Evolutionary conservation across 352 stramenopile species (phyloP), one percentile per base, ranked within the genome.

Genomic region (Globisporangium canariense): DNA sequence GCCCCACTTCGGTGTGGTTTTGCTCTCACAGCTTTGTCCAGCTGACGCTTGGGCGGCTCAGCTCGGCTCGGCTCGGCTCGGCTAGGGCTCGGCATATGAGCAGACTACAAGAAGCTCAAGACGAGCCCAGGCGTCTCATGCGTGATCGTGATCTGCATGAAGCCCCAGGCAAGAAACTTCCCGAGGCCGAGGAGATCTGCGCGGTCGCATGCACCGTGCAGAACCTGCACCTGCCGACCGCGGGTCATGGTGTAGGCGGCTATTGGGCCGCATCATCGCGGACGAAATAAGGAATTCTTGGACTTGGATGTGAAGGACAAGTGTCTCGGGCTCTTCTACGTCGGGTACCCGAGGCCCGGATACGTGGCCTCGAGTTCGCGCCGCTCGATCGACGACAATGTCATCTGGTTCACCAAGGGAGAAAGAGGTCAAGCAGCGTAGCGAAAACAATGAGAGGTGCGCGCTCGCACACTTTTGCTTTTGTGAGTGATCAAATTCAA

Each of bases 101-200:
- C 25, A 28, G 25, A 25, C 22, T 25, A 88, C 58, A 93, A 93
- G 71, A 88, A 88, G 55, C 64, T 89, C 58, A 70, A 81, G 55
- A 83, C 78, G 61, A 91, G 83, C 68, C 70, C 68, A 32, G 64
- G 71, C 38, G 84, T 86, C 32, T 91, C 82, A 56, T 82, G 88
- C 66, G 82, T 92, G 28, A 86, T 95, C 57, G 84, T 84, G 62
- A 91, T 93, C 65, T 89, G 81, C 75, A 89, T 95, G 78, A 89
- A 95, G 76, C 86, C 84, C 58, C 86, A 95, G 65, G 81, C 71
- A 79, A 89, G 63, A 83, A 83, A 53, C 77, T 95, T 50, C 84
- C 86, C 4, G 86, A 95, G 66, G 77, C 86, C 67, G 86, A 95
- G 69, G 86, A 95, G 59, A 67, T 95, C 45, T 87, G 78, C 54